A percentile compares a stretch with the other conserved stretches of the same genome.
Conservation (phyloP, 768 basidiomycete genomes). For the Amanita subjunquillea region DNA sequence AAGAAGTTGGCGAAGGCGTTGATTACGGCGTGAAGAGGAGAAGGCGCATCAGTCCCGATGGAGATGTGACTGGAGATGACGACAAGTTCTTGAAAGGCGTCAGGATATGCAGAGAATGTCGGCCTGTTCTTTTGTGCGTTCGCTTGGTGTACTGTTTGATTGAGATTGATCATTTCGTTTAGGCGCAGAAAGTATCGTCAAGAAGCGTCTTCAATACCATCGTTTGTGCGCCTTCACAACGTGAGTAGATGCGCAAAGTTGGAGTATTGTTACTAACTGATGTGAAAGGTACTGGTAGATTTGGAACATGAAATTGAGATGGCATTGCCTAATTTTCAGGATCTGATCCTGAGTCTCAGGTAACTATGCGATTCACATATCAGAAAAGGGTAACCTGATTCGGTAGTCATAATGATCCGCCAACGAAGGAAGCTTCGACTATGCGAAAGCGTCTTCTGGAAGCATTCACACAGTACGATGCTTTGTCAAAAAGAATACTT, state of each 20-base stretch:
- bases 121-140: conserved; percentile 68
- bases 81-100: conserved; percentile 87
- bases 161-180: conserved; percentile 7
- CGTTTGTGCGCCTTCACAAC: conserved; percentile 63
- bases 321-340: conserved; percentile 79
- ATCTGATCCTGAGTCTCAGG: conserved; percentile 66
- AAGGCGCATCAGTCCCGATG: conserved; percentile 12
- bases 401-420: conserved; percentile 33
- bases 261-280: neutral
- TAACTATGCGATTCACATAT: conserved; percentile 17
- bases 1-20: conserved; percentile 77
- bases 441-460: conserved; percentile 78
- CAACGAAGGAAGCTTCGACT: conserved; percentile 55
- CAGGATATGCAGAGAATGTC: conserved; percentile 78
- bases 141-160: neutral
- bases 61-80: conserved; percentile 33
- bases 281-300: conserved; percentile 47
- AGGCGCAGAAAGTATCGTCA: conserved; percentile 77
- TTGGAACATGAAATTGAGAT: conserved; percentile 90
- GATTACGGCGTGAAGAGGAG: conserved; percentile 70
- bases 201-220: conserved; percentile 46
- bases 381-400: neutral
- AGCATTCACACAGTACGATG: conserved; percentile 83
- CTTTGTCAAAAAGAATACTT: conserved; percentile 76
- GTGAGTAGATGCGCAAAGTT: conserved; percentile 22